Percentiles rank a stretch among this genome's conserved stretches.
Evolutionary conservation across 257 asterid genomes (phyloP).

Genomic region (Forsythia viridissima): DNA sequence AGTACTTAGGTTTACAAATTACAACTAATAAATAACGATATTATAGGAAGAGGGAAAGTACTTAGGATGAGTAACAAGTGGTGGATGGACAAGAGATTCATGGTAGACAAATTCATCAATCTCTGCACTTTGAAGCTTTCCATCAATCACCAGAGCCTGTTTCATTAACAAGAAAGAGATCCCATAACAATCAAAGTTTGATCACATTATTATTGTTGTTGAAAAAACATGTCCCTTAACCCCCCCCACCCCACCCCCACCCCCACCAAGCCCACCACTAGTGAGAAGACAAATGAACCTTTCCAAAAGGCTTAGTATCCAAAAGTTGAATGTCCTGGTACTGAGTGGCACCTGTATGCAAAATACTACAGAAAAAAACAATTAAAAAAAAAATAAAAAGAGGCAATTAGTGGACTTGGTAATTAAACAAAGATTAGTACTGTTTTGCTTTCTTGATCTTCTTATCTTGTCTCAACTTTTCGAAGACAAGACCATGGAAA

Average conservation of each 20-base stretch:
- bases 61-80: conserved; percentile 75
- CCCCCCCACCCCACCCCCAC: not conserved
- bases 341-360: conserved; percentile 86
- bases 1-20: not conserved
- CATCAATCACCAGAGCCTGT: conserved; percentile 93
- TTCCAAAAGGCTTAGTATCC: conserved; percentile 96
- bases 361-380: conserved; percentile 48
- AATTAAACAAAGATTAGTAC: not conserved
- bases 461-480: conserved; percentile 38
- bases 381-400: not conserved
- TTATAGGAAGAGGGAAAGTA: conserved; percentile 18
- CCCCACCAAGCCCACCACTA: not conserved
- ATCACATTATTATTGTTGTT: not conserved
- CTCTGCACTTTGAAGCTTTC: conserved; percentile 96
- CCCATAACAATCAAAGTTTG: not conserved
- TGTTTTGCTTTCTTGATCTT: conserved; percentile 14
- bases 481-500: conserved; percentile 35
- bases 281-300: conserved; percentile 34
- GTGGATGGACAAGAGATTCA: conserved; percentile 91
- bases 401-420: not conserved
- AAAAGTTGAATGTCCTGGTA: conserved; percentile 90
- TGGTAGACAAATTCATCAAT: conserved; percentile 94
- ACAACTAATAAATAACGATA: not conserved
- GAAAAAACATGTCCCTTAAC: not conserved
- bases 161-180: not conserved